These are phyloP conservation scores for Phellinidium pouzarii DNA, from an alignment of 1,284 basidiomycete species.

Conservation along the genomic window DNA sequence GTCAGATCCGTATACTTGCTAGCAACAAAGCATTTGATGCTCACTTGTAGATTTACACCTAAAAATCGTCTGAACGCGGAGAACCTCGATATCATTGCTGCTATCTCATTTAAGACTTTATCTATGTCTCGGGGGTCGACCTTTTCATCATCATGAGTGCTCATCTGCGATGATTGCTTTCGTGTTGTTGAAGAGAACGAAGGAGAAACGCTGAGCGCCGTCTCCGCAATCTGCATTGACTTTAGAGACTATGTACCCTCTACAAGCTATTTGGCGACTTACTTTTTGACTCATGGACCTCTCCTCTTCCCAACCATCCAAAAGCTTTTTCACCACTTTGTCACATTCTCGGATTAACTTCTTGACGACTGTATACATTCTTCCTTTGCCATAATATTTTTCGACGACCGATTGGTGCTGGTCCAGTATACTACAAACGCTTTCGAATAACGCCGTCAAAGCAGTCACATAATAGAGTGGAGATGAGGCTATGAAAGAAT, in stretches of 20 bases:
- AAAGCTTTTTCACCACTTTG: constrained; percentile 67
- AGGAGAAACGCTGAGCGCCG: constrained; percentile 20
- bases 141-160: constrained; percentile 49
- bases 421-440: constrained; percentile 91
- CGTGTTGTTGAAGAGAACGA: constrained; percentile 24
- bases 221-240: constrained; percentile 28
- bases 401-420: constrained; percentile 97
- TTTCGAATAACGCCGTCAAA: constrained; percentile 89
- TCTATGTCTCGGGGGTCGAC: constrained; percentile 89
- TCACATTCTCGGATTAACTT: constrained; percentile 84
- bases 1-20: background rate
- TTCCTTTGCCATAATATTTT: constrained; percentile 88
- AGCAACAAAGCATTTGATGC: constrained; percentile 1
- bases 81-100: constrained; percentile 90
- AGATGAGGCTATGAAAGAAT: constrained; percentile 60
- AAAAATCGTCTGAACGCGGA: constrained; percentile 87
- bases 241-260: background rate
- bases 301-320: constrained; percentile 90
- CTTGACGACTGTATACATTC: constrained; percentile 78
- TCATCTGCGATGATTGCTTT: constrained; percentile 32
- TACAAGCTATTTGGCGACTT: constrained; percentile 1
- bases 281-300: constrained; percentile 70
- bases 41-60: constrained; percentile 59
- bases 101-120: constrained; percentile 78
- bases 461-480: constrained; percentile 84